Evolutionary conservation across 495 filamentous ascomycete species (phyloP).

Genomic region (Penicillium odoratum): DNA sequence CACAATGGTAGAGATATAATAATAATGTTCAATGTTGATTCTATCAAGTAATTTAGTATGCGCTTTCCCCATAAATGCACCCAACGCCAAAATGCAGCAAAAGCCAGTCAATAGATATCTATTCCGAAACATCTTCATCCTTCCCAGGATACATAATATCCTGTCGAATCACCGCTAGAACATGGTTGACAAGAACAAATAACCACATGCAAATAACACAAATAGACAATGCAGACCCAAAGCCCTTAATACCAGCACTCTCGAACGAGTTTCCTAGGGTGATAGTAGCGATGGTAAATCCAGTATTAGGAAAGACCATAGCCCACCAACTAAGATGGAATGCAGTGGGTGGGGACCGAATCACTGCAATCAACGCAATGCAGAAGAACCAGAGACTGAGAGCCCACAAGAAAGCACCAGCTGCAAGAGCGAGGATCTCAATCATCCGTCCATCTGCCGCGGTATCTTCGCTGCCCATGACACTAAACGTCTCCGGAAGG

Average conservation of each 20-base stretch:
- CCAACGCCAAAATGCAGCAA: neutral
- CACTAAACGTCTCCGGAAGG: slow-evolving; percentile 37
- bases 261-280: slow-evolving; percentile 42
- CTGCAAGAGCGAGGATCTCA: slow-evolving; percentile 47
- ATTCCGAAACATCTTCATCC: slow-evolving; percentile 57
- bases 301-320: slow-evolving; percentile 52
- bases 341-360: slow-evolving; percentile 51
- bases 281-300: slow-evolving; percentile 49
- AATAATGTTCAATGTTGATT: too few species aligned
- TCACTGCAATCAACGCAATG: slow-evolving; percentile 53
- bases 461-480: slow-evolving; percentile 30
- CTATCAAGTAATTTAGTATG: too few species aligned
- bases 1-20: too few species aligned
- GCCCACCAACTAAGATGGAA: slow-evolving; percentile 53
- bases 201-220: slow-evolving; percentile 57
- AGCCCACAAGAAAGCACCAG: slow-evolving; percentile 66
- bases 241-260: slow-evolving; percentile 40
- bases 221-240: slow-evolving; percentile 47
- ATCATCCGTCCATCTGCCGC: slow-evolving; percentile 40
- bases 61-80: neutral
- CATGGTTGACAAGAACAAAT: slow-evolving; percentile 54
- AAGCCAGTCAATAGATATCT: neutral
- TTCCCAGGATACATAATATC: slow-evolving; percentile 64
- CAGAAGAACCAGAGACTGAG: slow-evolving; percentile 73
- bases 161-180: slow-evolving; percentile 51